These are phyloP conservation scores for Penicillium sp. DNA, from an alignment of 2,329 filamentous ascomycete species.

Conservation along the genomic window DNA sequence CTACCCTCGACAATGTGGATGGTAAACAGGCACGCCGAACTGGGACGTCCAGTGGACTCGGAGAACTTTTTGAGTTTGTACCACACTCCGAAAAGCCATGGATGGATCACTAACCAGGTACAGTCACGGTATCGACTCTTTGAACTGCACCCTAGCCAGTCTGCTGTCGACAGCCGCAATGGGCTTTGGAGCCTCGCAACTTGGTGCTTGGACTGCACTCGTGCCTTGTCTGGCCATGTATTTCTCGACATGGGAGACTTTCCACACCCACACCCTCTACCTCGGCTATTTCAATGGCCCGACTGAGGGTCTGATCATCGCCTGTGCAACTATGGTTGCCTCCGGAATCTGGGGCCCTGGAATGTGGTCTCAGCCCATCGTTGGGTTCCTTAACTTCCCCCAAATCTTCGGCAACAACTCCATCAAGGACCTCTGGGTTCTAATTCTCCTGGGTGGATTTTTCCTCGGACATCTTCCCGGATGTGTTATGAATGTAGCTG, in stretches of 20 bases:
- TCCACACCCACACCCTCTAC: constrained; percentile 96
- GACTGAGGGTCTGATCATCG: constrained; percentile 90
- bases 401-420: constrained; percentile 67
- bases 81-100: constrained; percentile 5
- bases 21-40: constrained; percentile 96
- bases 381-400: constrained; percentile 65
- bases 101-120: constrained; percentile 25
- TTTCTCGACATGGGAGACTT: constrained; percentile 99
- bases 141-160: constrained; percentile 94
- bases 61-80: constrained; percentile 85
- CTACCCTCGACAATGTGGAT: constrained; percentile 98
- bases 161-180: constrained; percentile 90
- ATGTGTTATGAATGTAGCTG: constrained; percentile 81
- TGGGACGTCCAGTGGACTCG: constrained; percentile 88
- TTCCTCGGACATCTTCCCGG: constrained; percentile 78
- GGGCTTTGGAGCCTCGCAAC: constrained; percentile 79
- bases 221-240: constrained; percentile 96
- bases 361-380: constrained; percentile 78
- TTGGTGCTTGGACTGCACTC: constrained; percentile 87
- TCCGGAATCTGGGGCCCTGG: constrained; percentile 85
- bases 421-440: constrained; percentile 87
- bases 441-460: constrained; percentile 65
- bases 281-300: constrained; percentile 96
- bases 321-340: constrained; percentile 78
- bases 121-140: constrained; percentile 90